These are phyloP conservation scores for Brassica balearica DNA, from an alignment of 441 rosid species.

Conservation along the genomic window DNA sequence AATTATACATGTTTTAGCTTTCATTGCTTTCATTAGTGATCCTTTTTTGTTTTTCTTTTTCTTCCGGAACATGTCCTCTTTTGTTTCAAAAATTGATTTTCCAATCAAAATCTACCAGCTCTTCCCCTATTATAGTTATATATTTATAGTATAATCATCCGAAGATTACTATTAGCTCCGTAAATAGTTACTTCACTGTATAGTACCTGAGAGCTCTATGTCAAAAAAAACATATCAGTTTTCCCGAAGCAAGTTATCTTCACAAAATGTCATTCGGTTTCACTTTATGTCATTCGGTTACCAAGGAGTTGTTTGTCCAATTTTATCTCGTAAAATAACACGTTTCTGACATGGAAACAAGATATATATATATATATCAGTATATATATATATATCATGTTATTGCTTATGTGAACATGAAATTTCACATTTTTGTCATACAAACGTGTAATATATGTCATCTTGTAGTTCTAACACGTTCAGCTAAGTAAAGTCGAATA, in stretches of 20 bases:
- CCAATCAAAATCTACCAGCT: constrained; percentile 33
- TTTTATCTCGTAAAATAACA: not conserved
- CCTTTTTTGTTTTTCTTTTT: not conserved
- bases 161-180: not conserved
- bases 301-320: not conserved
- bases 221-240: not conserved
- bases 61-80: not conserved
- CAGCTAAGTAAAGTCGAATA: not conserved
- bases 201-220: not conserved
- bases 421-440: not conserved
- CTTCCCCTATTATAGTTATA: not conserved
- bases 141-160: not conserved
- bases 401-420: not conserved
- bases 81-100: constrained; percentile 26
- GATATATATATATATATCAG: not conserved
- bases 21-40: constrained; percentile 31
- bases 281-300: not conserved
- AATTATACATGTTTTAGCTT: not conserved
- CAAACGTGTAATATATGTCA: not conserved
- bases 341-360: not conserved
- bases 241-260: not conserved
- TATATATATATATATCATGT: constrained; percentile 1
- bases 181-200: constrained; percentile 24
- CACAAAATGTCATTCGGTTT: not conserved
- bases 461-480: not conserved